phyloP scores from a whole-genome alignment of 345 rosid genomes.

The Eutrema japonicum region DNA sequence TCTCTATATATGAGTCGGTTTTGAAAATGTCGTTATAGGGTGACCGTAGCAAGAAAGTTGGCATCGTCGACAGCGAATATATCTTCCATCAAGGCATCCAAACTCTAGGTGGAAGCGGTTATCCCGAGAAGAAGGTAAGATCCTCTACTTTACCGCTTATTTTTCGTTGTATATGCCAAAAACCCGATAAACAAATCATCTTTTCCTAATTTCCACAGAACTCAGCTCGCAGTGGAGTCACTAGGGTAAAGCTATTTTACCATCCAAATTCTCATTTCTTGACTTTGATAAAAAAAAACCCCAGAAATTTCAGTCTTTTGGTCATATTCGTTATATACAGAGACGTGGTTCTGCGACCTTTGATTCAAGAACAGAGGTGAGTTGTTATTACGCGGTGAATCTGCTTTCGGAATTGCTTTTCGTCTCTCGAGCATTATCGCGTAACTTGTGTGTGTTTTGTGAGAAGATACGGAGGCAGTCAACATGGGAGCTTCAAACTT shows the following conservation, averaged over 20 bases:
- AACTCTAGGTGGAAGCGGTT: slow-evolving; percentile 73
- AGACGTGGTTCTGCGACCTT: slow-evolving; percentile 35
- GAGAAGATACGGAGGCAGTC: slow-evolving; percentile 89
- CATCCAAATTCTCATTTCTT: slow-evolving; percentile 13
- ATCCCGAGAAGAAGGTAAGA: slow-evolving; percentile 57
- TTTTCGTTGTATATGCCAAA: slow-evolving; percentile 8
- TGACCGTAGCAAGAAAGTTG: slow-evolving; percentile 88
- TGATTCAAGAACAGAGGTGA: slow-evolving; percentile 46
- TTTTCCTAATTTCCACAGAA: slow-evolving; percentile 27
- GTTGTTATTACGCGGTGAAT: not conserved
- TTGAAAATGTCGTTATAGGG: slow-evolving; percentile 54
- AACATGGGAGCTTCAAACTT: slow-evolving; percentile 74
- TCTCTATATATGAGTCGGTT: not conserved
- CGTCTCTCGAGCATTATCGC: not conserved
- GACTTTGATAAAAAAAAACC: not conserved
- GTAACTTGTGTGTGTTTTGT: slow-evolving; percentile 22
- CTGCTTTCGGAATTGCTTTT: not conserved
- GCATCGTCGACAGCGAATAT: slow-evolving; percentile 82
- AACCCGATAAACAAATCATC: not conserved
- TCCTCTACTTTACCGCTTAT: slow-evolving; percentile 1
- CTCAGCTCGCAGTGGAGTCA: slow-evolving; percentile 30
- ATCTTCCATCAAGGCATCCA: slow-evolving; percentile 88
- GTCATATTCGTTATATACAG: not conserved
- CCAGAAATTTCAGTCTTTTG: not conserved
- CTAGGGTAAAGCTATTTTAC: slow-evolving; percentile 19